phyloP scores from a whole-genome alignment of 345 rosid genomes.

The Eucalyptus curtisii region DNA sequence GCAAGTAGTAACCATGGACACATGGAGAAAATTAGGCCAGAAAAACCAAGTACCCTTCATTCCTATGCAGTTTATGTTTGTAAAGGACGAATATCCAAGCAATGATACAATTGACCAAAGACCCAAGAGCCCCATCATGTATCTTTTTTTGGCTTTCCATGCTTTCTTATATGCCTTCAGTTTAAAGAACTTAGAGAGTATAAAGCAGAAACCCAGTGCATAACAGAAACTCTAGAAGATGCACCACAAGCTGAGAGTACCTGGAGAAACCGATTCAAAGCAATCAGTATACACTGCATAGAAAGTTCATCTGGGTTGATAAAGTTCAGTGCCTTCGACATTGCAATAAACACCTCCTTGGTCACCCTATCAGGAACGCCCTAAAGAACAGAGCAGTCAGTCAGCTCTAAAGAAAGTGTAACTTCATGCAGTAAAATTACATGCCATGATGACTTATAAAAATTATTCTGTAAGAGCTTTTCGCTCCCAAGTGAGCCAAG shows the following conservation, averaged over 20 bases:
- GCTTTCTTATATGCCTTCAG: not conserved
- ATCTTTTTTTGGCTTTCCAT: not conserved
- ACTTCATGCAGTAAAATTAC: not conserved
- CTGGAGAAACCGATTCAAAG: constrained; percentile 94
- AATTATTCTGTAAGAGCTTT: not conserved
- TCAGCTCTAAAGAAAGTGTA: not conserved
- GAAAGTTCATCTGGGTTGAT: constrained; percentile 93
- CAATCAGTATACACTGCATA: constrained; percentile 90
- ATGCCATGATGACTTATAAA: not conserved
- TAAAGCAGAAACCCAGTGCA: not conserved
- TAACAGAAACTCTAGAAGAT: not conserved
- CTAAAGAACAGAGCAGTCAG: constrained; percentile 11
- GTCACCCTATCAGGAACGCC: constrained; percentile 94
- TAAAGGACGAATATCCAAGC: not conserved
- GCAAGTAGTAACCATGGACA: not conserved
- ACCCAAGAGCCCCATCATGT: not conserved
- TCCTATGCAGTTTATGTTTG: not conserved
- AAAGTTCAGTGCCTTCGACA: constrained; percentile 95
- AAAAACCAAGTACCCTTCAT: not conserved
- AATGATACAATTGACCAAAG: not conserved
- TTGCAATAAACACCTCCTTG: constrained; percentile 88
- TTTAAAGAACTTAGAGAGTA: not conserved
- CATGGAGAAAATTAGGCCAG: not conserved
- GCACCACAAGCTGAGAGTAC: constrained; percentile 9
- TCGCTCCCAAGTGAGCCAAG: not conserved